These are phyloP conservation scores for Strobilomyces dryophilus DNA, from an alignment of 768 basidiomycete genomes.

Conservation along the genomic window DNA sequence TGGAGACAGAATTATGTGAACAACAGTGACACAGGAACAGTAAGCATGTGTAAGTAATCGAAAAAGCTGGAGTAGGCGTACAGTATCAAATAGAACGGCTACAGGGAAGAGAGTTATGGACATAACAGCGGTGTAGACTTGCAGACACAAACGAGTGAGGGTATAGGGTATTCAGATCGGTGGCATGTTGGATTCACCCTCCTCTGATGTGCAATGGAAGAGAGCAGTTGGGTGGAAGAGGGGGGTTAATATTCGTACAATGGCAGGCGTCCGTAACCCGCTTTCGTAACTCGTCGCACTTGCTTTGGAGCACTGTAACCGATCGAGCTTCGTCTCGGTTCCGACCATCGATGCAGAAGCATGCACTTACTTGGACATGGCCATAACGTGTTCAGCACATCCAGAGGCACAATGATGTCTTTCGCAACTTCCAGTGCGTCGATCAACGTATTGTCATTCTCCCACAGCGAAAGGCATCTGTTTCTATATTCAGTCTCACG, in stretches of 20 bases:
- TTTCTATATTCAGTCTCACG: background rate
- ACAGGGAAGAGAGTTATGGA: slow-evolving; percentile 25
- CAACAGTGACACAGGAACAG: slow-evolving; percentile 3
- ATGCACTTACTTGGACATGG: slow-evolving; percentile 45
- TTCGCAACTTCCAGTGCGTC: slow-evolving; percentile 66
- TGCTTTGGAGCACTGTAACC: slow-evolving; percentile 42
- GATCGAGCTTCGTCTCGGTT: slow-evolving; percentile 8
- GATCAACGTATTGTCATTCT: slow-evolving; percentile 51
- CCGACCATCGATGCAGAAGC: slow-evolving; percentile 3
- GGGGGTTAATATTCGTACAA: slow-evolving; percentile 38
- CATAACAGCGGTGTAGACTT: slow-evolving; percentile 29
- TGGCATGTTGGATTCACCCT: slow-evolving; percentile 16
- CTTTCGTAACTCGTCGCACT: slow-evolving; percentile 46
- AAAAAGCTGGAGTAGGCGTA: slow-evolving; percentile 11
- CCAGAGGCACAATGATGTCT: slow-evolving; percentile 56
- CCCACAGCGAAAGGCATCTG: slow-evolving; percentile 67
- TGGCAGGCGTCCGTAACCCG: slow-evolving; percentile 48
- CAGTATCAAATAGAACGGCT: slow-evolving; percentile 27
- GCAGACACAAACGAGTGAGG: slow-evolving; percentile 24
- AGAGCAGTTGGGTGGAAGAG: slow-evolving; percentile 36
- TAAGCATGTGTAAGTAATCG: slow-evolving; percentile 7
- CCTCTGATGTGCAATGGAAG: slow-evolving; percentile 33
- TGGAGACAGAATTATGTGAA: slow-evolving; percentile 11
- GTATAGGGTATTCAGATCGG: slow-evolving; percentile 18
- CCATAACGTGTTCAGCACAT: slow-evolving; percentile 69